A percentile compares a stretch with the other conserved stretches of the same genome.
These are phyloP conservation scores for Gynandropsis gynandra DNA, from an alignment of 345 rosid genomes.

Conservation along the genomic window DNA sequence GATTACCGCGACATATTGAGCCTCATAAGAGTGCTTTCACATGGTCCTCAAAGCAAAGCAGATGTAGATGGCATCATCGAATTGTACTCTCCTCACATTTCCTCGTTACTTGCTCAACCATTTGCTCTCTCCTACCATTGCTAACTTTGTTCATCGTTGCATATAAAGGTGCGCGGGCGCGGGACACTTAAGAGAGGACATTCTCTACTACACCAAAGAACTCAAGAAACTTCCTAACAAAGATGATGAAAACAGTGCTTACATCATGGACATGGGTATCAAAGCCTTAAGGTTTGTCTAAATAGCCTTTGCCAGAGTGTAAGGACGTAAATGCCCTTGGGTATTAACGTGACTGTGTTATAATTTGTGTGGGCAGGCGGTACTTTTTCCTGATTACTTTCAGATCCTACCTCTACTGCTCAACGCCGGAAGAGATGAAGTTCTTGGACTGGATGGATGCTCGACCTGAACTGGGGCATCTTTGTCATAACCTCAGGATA, in stretches of 20 bases:
- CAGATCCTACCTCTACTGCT: slow-evolving; percentile 78
- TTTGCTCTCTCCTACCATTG: not conserved
- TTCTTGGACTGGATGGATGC: slow-evolving; percentile 76
- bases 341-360: not conserved
- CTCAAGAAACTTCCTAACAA: slow-evolving; percentile 38
- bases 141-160: slow-evolving; percentile 16
- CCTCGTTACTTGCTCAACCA: not conserved
- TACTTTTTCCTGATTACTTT: slow-evolving; percentile 80
- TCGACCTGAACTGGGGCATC: slow-evolving; percentile 91
- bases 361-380: slow-evolving; percentile 47
- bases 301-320: too few relatives aligned
- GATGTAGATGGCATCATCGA: slow-evolving; percentile 69
- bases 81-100: slow-evolving; percentile 32
- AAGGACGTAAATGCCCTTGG: too few relatives aligned
- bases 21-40: slow-evolving; percentile 79
- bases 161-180: slow-evolving; percentile 78
- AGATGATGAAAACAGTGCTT: slow-evolving; percentile 59
- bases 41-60: slow-evolving; percentile 91
- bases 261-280: slow-evolving; percentile 66
- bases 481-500: slow-evolving; percentile 75
- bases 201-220: slow-evolving; percentile 58
- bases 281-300: slow-evolving; percentile 77
- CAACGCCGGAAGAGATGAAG: slow-evolving; percentile 42
- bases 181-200: slow-evolving; percentile 80
- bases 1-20: slow-evolving; percentile 95